Percentiles rank a stretch among this genome's conserved stretches.
These are phyloP conservation scores for Cladosporium sp. DNA, from an alignment of 2,329 filamentous ascomycete species.

Conservation along the genomic window DNA sequence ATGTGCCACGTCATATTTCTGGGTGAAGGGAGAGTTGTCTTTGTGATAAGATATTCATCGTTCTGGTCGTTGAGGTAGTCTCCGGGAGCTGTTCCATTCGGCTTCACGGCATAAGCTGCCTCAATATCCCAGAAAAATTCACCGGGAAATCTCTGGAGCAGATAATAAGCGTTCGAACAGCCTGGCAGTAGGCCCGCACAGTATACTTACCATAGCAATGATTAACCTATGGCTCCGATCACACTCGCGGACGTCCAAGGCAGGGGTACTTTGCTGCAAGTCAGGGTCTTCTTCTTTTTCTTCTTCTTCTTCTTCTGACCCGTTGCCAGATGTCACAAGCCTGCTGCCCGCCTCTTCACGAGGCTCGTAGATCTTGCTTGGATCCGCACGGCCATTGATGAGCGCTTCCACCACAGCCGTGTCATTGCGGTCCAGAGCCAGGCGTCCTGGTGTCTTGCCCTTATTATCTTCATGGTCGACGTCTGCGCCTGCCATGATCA, in stretches of 20 bases:
- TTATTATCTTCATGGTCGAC: background rate
- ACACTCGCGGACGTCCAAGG: background rate
- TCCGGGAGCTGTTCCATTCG: background rate
- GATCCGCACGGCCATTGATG: background rate
- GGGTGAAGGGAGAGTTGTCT: no score
- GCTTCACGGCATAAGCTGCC: background rate
- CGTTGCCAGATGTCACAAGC: background rate
- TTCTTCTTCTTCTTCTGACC: background rate
- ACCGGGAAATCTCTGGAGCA: background rate
- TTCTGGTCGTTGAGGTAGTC: no score
- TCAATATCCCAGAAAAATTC: background rate
- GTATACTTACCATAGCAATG: background rate
- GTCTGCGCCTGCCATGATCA: background rate
- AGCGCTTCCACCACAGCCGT: background rate
- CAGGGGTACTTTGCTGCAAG: background rate
- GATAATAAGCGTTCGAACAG: background rate
- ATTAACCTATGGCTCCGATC: background rate
- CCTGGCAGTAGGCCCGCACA: background rate
- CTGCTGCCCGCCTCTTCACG: background rate
- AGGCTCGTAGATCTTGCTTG: background rate
- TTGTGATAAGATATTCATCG: no score
- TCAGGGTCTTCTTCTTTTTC: background rate
- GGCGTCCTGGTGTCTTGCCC: background rate
- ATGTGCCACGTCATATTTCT: background rate
- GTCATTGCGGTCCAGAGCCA: background rate